These are phyloP conservation scores for Silene noctiflora DNA, from an alignment of 179 eudicot species.

Conservation along the genomic window DNA sequence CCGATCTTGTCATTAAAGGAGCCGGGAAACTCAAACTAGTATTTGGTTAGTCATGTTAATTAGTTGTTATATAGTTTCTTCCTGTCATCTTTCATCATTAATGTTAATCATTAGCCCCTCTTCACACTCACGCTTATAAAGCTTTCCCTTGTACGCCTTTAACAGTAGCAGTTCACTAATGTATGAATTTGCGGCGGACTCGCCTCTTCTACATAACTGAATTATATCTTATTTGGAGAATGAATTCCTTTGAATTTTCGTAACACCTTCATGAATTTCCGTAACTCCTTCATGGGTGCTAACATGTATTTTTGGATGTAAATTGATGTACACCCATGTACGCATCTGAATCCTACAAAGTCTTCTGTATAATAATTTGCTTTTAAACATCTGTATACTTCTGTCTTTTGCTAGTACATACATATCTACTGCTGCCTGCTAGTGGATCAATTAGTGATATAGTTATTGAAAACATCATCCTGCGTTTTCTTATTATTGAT, in stretches of 20 bases:
- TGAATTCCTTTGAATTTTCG: background rate
- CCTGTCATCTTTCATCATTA: background rate
- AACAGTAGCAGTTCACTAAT: background rate
- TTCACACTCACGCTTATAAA: background rate
- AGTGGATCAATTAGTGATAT: background rate
- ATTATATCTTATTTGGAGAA: background rate
- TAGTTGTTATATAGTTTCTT: background rate
- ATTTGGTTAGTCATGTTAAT: constrained; percentile 52
- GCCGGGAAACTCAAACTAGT: constrained; percentile 92
- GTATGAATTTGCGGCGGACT: background rate
- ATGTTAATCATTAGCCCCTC: background rate
- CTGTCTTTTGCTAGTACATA: background rate
- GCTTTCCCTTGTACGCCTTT: background rate
- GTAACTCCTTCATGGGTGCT: background rate
- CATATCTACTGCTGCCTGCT: background rate
- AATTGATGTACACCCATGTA: too few relatives aligned
- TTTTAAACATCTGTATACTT: background rate
- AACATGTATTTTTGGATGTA: background rate
- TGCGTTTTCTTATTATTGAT: background rate
- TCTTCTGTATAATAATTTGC: background rate
- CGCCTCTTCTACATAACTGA: background rate
- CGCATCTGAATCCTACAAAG: background rate
- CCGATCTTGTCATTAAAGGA: constrained; percentile 87
- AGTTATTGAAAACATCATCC: background rate
- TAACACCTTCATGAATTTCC: background rate